A percentile compares a stretch with the other conserved stretches of the same genome.
These are phyloP conservation scores for Spinacia oleracea DNA, from an alignment of 179 eudicot genomes.

Conservation along the genomic window DNA sequence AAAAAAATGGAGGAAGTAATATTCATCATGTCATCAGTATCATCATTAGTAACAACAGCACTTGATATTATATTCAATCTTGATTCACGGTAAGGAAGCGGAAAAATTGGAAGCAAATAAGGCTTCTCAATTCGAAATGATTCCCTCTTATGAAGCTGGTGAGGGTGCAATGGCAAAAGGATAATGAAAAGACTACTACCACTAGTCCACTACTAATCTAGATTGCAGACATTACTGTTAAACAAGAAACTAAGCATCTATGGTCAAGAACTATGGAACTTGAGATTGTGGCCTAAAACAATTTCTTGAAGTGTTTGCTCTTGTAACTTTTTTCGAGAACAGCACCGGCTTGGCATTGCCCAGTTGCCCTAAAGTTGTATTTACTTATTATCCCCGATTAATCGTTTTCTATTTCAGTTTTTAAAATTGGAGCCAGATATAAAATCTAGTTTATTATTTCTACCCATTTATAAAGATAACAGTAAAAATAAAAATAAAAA, in stretches of 20 bases:
- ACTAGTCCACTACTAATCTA: not conserved
- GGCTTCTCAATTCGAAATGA: not conserved
- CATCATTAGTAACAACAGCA: constrained; percentile 1
- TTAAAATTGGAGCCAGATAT: too few species aligned
- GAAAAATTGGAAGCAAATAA: not conserved
- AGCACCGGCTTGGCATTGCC: not conserved
- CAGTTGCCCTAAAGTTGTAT: not conserved
- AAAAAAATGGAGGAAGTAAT: too few species aligned
- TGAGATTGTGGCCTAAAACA: too few species aligned
- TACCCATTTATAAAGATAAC: too few species aligned
- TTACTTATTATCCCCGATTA: not conserved
- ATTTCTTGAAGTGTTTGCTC: not conserved
- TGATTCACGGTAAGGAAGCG: not conserved
- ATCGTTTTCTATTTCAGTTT: not conserved
- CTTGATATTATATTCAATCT: not conserved
- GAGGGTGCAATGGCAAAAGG: not conserved
- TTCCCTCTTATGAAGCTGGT: not conserved
- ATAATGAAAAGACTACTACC: not conserved
- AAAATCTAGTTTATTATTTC: too few species aligned
- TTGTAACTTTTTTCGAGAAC: not conserved
- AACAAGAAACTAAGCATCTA: too few species aligned
- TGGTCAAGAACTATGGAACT: not conserved
- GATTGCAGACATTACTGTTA: not conserved
- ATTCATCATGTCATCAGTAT: not conserved
- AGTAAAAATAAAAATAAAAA: too few species aligned